Base-by-base conservation (phyloP, 352 stramenopile species). In the Globisporangium apiculatum region DNA sequence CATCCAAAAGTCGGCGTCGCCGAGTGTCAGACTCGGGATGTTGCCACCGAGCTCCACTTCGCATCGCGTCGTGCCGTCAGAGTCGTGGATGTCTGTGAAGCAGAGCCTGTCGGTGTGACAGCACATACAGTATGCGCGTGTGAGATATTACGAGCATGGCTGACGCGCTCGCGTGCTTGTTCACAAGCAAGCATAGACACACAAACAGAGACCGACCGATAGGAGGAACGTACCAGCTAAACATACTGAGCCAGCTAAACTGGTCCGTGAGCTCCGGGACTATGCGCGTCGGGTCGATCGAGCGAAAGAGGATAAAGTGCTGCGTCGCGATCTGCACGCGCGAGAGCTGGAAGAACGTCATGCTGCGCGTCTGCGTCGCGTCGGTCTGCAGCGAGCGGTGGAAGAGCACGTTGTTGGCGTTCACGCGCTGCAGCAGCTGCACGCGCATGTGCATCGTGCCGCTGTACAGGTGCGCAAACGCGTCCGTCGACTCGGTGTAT, bases 1-100 rank as follows among this genome's bases (percentile, higher is more conserved):
- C 73, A 89, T 83, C 75, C 79, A 89, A 65, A 42, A 57, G 37
- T 53, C 53, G 3, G 42, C 53, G 10, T 55, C 51, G 11, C 71
- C 70, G 7, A 73, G 72, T 2, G 62, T 62, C 5, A 64, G 75
- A 53, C 76, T 67, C 47, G 67, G 59, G 7, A 83, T 56, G 37
- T 75, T 73, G 2, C 79, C 79, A 0, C 79, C 76, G 40, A 85
- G 86, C 41, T 72, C 75, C 37, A 85, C 73, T 8, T 67, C 53
- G 9, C 71, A 71, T 47, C 72, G 9, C 5, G 52, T 37, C 7
- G 9, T 38, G 7, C 54, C 61, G 3, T 54, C 9, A 4, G 15
- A 45, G 24, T 61, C 53, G 37, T 41, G 38, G 45, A 17, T 24
- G 48, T 74, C 61, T 2, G 55, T 58, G 42, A 76, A 72, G 49